Evolutionary conservation across 768 basidiomycete genomes (phyloP).

Genomic region (Panus rudis): DNA sequence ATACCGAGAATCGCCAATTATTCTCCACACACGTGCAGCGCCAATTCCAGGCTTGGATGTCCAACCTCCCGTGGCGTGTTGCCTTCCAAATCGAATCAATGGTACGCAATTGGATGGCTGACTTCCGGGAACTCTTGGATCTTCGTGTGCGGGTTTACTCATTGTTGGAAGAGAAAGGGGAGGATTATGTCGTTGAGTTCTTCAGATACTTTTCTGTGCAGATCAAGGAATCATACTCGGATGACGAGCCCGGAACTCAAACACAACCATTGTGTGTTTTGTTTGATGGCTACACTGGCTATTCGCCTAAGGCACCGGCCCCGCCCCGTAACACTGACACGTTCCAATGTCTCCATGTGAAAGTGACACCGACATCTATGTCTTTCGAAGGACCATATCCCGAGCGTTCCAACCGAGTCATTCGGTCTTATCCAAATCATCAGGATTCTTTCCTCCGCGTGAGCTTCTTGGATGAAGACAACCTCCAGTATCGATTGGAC

Average conservation of each 20-base stretch:
- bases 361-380: conserved; percentile 49
- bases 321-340: conserved; percentile 19
- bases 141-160: conserved; percentile 1
- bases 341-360: conserved; percentile 40
- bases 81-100: conserved; percentile 51
- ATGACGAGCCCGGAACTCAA: conserved; percentile 9
- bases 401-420: conserved; percentile 57
- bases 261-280: too few relatives aligned
- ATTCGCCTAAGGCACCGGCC: too few relatives aligned
- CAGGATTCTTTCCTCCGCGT: conserved; percentile 58
- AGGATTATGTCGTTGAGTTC: conserved; percentile 17
- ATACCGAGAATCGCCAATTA: conserved; percentile 32
- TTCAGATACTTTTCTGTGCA: conserved; percentile 33
- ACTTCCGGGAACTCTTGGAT: conserved; percentile 39
- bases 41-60: conserved; percentile 26
- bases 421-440: conserved; percentile 41
- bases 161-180: conserved; percentile 2
- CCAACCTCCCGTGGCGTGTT: conserved; percentile 36
- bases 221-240: too few relatives aligned
- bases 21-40: conserved; percentile 34
- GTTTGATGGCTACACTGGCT: too few relatives aligned
- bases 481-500: conserved; percentile 46
- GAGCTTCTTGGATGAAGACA: conserved; percentile 53
- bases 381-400: conserved; percentile 45
- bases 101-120: conserved; percentile 29